These are phyloP conservation scores for Pseudisothecium myosuroides DNA, from an alignment of 225 moss, liverwort and hornwort genomes.

Conservation along the genomic window DNA sequence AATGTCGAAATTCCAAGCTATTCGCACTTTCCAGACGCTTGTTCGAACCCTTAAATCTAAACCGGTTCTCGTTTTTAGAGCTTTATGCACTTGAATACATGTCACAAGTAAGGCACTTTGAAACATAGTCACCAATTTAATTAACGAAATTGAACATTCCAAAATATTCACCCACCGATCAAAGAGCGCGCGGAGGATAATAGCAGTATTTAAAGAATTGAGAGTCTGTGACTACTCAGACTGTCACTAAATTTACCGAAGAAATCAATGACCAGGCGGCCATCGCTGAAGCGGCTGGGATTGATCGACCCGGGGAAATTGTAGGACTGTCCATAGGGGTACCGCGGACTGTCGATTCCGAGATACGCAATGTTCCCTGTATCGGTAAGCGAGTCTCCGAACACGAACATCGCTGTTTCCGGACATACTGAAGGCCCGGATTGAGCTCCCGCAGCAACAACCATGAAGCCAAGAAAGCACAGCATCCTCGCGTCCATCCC, in stretches of 20 bases:
- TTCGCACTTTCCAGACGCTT: neutral
- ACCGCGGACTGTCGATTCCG: neutral
- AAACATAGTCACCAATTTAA: neutral
- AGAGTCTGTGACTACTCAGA: neutral
- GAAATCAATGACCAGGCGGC: conserved; percentile 22
- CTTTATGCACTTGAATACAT: neutral
- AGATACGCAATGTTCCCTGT: conserved; percentile 17
- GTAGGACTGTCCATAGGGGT: conserved; percentile 15
- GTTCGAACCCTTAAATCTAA: neutral
- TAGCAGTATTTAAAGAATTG: neutral
- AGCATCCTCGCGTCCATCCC: neutral
- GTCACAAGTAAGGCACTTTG: neutral
- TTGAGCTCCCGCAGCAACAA: neutral
- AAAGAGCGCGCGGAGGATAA: neutral
- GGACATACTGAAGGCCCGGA: neutral
- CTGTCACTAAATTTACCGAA: neutral
- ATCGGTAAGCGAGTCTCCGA: conserved; percentile 30
- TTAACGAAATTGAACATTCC: neutral
- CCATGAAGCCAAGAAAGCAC: neutral
- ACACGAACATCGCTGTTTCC: conserved; percentile 9
- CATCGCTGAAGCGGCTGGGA: conserved; percentile 21
- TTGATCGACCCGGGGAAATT: neutral
- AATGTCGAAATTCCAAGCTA: neutral
- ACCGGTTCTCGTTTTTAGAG: neutral
- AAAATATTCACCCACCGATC: neutral